phyloP scores from a whole-genome alignment of 495 filamentous ascomycete species.

The Xylaria acuta region DNA sequence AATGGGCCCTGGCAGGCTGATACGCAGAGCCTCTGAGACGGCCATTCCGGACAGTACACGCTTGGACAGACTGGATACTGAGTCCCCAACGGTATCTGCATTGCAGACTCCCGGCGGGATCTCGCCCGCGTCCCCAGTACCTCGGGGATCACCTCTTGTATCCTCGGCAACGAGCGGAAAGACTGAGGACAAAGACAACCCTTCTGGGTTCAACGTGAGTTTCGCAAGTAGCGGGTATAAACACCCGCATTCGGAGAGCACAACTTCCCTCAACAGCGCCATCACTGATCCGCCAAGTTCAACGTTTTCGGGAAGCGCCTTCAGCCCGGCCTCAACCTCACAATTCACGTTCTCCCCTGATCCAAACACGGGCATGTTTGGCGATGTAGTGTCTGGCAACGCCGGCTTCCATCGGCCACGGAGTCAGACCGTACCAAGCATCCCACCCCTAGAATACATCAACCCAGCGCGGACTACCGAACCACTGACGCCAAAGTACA shows the following conservation, averaged over 20 bases:
- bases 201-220: constrained; percentile 57
- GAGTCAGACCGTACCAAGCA: constrained; percentile 88
- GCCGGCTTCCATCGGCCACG: constrained; percentile 75
- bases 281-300: constrained; percentile 69
- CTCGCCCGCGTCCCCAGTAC: constrained; percentile 75
- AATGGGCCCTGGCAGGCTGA: constrained; percentile 65
- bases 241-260: constrained; percentile 61
- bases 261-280: constrained; percentile 60
- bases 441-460: constrained; percentile 72
- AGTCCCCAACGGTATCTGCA: constrained; percentile 58
- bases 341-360: constrained; percentile 82
- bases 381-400: constrained; percentile 53
- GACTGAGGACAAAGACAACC: constrained; percentile 63
- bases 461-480: constrained; percentile 68
- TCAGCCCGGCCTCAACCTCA: constrained; percentile 85
- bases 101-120: constrained; percentile 73
- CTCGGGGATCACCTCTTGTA: constrained; percentile 64
- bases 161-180: constrained; percentile 71
- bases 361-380: constrained; percentile 72
- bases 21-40: constrained; percentile 73
- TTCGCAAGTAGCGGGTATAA: constrained; percentile 59
- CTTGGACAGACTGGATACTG: constrained; percentile 47
- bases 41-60: constrained; percentile 65
- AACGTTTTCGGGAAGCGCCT: constrained; percentile 73
- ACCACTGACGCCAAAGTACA: constrained; percentile 69